Evolutionary conservation across 768 basidiomycete genomes (phyloP).

Genomic region (Dacryopinax spathularia): DNA sequence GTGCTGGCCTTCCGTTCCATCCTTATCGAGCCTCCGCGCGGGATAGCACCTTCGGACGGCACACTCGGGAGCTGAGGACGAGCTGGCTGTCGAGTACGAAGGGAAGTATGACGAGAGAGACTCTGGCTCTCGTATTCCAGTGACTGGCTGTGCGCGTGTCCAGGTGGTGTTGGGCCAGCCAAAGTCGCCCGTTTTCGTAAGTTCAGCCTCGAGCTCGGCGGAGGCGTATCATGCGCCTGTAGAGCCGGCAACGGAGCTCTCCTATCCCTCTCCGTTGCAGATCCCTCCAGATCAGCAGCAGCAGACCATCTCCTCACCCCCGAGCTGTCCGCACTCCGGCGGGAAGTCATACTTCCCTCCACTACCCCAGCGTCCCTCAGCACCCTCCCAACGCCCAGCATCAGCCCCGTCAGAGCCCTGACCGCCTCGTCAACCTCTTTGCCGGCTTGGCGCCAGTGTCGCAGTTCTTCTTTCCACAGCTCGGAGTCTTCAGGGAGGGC

Average conservation of each 20-base stretch:
- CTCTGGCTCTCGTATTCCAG: not conserved
- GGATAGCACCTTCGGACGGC: not conserved
- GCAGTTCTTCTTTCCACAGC: not conserved
- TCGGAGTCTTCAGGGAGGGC: not conserved
- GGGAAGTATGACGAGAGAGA: not conserved
- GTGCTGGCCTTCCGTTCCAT: not conserved
- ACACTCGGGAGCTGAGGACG: not conserved
- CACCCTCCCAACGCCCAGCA: not conserved
- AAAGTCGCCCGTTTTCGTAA: not conserved
- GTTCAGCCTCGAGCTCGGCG: not conserved
- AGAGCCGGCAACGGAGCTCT: not conserved
- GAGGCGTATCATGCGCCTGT: not conserved
- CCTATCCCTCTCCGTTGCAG: not conserved
- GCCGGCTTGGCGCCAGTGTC: not conserved
- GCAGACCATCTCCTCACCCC: not conserved
- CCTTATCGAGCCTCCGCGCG: not conserved
- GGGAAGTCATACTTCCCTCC: not conserved
- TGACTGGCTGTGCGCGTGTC: not conserved
- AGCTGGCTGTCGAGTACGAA: not conserved
- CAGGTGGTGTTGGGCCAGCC: not conserved
- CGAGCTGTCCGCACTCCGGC: not conserved
- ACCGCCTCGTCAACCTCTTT: constrained; percentile 2
- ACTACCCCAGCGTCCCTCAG: not conserved
- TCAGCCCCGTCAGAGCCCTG: not conserved
- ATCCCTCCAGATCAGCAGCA: not conserved